A percentile compares a stretch with the other conserved stretches of the same genome.
Evolutionary conservation across 345 rosid species (phyloP).

Genomic region (Sonneratia caseolaris): DNA sequence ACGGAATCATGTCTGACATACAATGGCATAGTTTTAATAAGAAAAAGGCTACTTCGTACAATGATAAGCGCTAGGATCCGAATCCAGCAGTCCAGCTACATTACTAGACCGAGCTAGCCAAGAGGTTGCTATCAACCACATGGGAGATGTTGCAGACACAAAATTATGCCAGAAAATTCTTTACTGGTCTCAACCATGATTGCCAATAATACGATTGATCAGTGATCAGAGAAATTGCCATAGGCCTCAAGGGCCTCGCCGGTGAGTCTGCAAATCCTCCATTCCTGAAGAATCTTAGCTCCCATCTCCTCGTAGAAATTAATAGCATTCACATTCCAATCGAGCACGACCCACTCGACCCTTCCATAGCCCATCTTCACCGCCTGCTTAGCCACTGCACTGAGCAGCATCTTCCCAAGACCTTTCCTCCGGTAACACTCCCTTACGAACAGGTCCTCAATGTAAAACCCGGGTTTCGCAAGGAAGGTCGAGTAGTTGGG

Average conservation of each 20-base stretch:
- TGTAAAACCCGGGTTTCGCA: conserved; percentile 68
- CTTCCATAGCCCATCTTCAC: conserved; percentile 82
- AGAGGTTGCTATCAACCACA: background rate
- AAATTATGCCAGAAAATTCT: background rate
- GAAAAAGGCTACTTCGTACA: too few relatives aligned
- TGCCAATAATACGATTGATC: background rate
- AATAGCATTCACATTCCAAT: conserved; percentile 83
- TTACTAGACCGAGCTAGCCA: background rate
- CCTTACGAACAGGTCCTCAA: conserved; percentile 79
- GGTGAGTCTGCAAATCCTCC: conserved; percentile 85
- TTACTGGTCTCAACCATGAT: background rate
- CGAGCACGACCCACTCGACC: conserved; percentile 87
- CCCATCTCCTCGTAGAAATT: conserved; percentile 86
- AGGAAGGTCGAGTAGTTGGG: conserved; percentile 67
- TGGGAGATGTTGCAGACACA: background rate
- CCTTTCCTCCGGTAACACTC: conserved; percentile 75
- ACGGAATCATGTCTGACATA: background rate
- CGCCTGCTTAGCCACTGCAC: conserved; percentile 80
- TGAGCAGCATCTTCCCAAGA: conserved; percentile 57
- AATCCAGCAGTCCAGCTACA: background rate
- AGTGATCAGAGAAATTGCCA: conserved; percentile 11
- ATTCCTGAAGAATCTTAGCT: conserved; percentile 55
- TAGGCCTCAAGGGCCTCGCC: conserved; percentile 71
- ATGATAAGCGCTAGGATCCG: too few relatives aligned
- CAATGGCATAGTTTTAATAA: background rate